Conservation (phyloP, 805 yeast genomes). For the Pichia cephalocereana region DNA sequence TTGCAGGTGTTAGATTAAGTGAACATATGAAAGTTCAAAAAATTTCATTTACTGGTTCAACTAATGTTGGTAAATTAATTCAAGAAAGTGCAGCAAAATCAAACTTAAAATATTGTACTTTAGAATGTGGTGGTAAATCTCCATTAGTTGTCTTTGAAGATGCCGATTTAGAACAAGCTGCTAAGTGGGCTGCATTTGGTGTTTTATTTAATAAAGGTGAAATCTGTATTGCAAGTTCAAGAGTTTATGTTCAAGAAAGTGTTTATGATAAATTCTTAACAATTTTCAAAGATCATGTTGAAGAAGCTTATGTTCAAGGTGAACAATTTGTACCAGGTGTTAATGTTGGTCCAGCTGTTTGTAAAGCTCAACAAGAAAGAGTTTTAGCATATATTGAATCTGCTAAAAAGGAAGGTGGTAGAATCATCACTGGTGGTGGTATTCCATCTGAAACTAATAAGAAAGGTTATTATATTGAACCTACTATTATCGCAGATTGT, state of each 20-base stretch:
- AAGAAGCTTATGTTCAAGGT: conserved; percentile 54
- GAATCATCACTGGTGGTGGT: conserved; percentile 58
- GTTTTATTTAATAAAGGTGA: conserved; percentile 94
- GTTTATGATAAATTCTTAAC: conserved; percentile 69
- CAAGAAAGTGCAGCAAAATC: conserved; percentile 80
- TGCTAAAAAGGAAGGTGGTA: conserved; percentile 82
- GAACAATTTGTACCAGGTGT: conserved; percentile 71
- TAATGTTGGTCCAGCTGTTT: conserved; percentile 90
- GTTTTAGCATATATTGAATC: conserved; percentile 66
- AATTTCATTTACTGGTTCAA: conserved; percentile 63
- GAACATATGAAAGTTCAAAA: conserved; percentile 50
- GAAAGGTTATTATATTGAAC: conserved; percentile 58
- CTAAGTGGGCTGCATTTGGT: conserved; percentile 67
- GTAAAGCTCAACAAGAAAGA: conserved; percentile 68
- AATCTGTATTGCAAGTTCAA: conserved; percentile 91
- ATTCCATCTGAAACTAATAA: conserved; percentile 29
- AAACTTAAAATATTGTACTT: conserved; percentile 80
- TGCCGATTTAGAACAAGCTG: conserved; percentile 69
- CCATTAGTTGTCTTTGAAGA: conserved; percentile 86
- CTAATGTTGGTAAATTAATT: conserved; percentile 67
- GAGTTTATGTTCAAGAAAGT: conserved; percentile 79
- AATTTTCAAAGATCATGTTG: conserved; percentile 46
- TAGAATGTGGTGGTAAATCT: conserved; percentile 95
- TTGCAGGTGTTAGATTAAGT: conserved; percentile 51
- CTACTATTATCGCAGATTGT: conserved; percentile 69